Evolutionary conservation across 78 protist genomes (phyloP).

Genomic region (Speleostelium caveatum): DNA sequence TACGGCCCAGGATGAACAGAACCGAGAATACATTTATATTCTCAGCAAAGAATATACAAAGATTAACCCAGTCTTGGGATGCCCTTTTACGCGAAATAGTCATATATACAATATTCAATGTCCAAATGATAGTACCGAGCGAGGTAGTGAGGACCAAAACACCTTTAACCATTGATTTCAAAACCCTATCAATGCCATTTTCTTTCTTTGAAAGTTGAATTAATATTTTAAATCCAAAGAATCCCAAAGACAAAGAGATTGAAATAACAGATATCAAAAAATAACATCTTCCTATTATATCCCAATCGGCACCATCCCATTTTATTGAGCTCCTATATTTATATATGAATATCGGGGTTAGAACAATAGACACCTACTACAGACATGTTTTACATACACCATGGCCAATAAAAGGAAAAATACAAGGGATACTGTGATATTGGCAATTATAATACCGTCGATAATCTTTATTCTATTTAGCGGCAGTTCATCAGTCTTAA

Average conservation of each 20-base stretch:
- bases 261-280: slow-evolving; percentile 5
- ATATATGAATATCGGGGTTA: too few relatives aligned
- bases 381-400: not conserved
- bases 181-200: not conserved
- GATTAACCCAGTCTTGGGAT: slow-evolving; percentile 39
- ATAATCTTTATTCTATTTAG: slow-evolving; percentile 3
- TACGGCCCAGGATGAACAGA: slow-evolving; percentile 21
- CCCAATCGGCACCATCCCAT: slow-evolving; percentile 2
- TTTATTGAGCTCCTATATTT: too few relatives aligned
- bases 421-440: not conserved
- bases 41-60: slow-evolving; percentile 1
- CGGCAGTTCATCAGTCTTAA: slow-evolving; percentile 8
- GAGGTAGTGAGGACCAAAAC: not conserved
- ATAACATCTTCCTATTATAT: slow-evolving; percentile 25
- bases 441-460: slow-evolving; percentile 10
- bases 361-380: not conserved
- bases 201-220: not conserved
- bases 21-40: slow-evolving; percentile 5
- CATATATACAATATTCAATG: slow-evolving; percentile 18
- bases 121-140: slow-evolving; percentile 16
- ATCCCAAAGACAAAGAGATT: slow-evolving; percentile 13
- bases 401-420: too few relatives aligned
- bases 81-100: slow-evolving; percentile 11
- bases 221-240: slow-evolving; percentile 14
- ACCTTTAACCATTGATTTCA: slow-evolving; percentile 22